Evolutionary conservation across 129 eudicot genomes (phyloP), one percentile per base, ranked within the genome.

Genomic region (Mikania micrantha): DNA sequence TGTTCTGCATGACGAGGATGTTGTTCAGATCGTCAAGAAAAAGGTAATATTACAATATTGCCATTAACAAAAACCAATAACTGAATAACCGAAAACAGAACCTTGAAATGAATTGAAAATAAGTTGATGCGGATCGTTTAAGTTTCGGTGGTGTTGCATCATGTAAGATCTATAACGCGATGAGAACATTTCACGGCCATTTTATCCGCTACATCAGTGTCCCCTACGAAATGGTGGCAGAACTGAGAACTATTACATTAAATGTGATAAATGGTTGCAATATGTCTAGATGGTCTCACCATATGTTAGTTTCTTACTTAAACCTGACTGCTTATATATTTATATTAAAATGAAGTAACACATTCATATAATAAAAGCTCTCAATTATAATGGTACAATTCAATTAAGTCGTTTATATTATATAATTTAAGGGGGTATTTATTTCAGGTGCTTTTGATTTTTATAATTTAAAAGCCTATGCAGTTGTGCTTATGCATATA

Each of bases 21-120:
- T 93, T 9, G 99, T 94, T 59, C 99, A 94, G 69, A 85, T 94
- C 28, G 97, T 94, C 35, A 94, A 94, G 90, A 94, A 94, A 74
- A 94, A 94, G 99, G 99, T 87, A 79, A 13, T 13, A 6, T 22
- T 54, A 38, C 40, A 32, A 24, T 45, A 36, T 59, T 64, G 56
- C 25, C 34, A 52, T 64, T 12, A 16, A n/a, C 16, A 8, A 16
- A 4, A 16, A 4, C 19, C 38, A 27, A n/a, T n/a, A n/a, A n/a
- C n/a, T n/a, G n/a, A n/a, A n/a, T n/a, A n/a, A n/a, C n/a, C n/a
- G n/a, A n/a, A 56, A 52, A 28, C 21, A 36, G 4, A 56, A 25
- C 36, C n/a, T 15, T 21, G 56, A 20, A 49, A 19, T 12, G 0
- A 1, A 20, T 52, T 3, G 32, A 9, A 52, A 15, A 24, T 10